A percentile compares a stretch with the other conserved stretches of the same genome.
phyloP scores from a whole-genome alignment of 1,284 basidiomycete genomes.

The Inonotus obliquus region DNA sequence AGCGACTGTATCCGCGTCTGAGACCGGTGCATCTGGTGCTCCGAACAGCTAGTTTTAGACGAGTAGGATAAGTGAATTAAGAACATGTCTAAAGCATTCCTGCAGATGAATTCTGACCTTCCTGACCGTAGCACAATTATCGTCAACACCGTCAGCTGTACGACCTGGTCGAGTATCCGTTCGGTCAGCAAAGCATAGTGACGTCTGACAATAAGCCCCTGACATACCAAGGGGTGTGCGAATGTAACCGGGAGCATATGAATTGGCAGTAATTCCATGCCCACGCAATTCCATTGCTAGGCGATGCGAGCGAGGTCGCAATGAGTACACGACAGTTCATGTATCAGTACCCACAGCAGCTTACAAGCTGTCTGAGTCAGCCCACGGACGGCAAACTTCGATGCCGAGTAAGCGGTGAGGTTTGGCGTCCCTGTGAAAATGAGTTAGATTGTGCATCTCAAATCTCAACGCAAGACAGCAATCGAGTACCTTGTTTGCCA shows the following conservation, averaged over 20 bases:
- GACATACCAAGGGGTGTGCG: conserved; percentile 3
- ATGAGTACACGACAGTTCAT: not conserved
- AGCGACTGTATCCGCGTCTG: conserved; percentile 6
- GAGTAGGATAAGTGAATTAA: not conserved
- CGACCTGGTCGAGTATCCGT: not conserved
- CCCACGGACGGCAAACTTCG: conserved; percentile 17
- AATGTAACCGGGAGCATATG: conserved; percentile 12
- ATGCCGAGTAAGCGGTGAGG: conserved; percentile 8
- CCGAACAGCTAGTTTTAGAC: not conserved
- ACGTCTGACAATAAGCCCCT: not conserved
- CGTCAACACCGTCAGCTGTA: not conserved
- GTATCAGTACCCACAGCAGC: not conserved
- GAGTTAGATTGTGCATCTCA: not conserved
- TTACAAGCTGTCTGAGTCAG: conserved; percentile 12
- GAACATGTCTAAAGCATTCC: no score
- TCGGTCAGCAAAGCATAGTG: not conserved
- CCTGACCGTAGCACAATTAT: not conserved
- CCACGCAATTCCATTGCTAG: conserved; percentile 17
- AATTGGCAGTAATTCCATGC: conserved; percentile 17
- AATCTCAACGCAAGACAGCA: not conserved
- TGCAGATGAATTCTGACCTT: not conserved
- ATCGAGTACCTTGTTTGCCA: conserved; percentile 7
- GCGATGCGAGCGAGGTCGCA: not conserved
- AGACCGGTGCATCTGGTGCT: not conserved
- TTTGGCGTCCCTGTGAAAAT: not conserved